These are phyloP conservation scores for Penicillium lagena DNA, from an alignment of 495 filamentous ascomycete genomes.

Conservation along the genomic window DNA sequence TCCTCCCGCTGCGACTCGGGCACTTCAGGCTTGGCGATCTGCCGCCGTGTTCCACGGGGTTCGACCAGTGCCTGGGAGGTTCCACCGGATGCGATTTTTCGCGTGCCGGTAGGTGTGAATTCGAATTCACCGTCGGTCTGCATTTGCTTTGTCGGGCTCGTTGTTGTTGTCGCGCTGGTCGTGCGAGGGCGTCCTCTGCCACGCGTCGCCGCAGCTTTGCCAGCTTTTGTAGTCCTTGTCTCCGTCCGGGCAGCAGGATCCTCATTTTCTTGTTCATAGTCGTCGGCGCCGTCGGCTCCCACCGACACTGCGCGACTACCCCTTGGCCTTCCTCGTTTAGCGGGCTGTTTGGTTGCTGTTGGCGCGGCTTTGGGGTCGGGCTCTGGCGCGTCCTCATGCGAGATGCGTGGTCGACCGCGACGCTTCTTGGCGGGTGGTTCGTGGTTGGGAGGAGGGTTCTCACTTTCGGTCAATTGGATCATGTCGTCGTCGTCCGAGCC, in stretches of 20 bases:
- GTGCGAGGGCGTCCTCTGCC: conserved; percentile 23
- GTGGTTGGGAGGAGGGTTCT: background rate
- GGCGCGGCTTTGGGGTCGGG: conserved; percentile 17
- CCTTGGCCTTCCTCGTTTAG: conserved; percentile 35
- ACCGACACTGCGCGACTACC: conserved; percentile 21
- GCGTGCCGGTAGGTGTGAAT: conserved; percentile 37
- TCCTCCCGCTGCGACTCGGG: conserved; percentile 18
- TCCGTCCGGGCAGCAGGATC: conserved; percentile 7
- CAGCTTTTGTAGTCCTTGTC: conserved; percentile 10
- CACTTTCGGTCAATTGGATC: conserved; percentile 18
- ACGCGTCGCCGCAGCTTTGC: conserved; percentile 19
- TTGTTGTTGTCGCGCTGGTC: conserved; percentile 18
- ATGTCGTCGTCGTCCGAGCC: conserved; percentile 66
- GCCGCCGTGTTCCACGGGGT: conserved; percentile 16
- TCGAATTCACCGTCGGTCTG: conserved; percentile 43
- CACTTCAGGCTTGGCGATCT: conserved; percentile 4
- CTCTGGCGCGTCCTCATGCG: conserved; percentile 15
- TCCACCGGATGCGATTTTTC: conserved; percentile 17
- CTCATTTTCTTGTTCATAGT: conserved; percentile 15
- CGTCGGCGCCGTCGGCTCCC: conserved; percentile 10
- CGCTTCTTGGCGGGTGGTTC: conserved; percentile 26
- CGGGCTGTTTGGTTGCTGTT: conserved; percentile 27
- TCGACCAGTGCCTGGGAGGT: conserved; percentile 12
- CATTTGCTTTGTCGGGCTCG: conserved; percentile 19
- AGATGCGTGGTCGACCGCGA: conserved; percentile 33